A percentile compares a stretch with the other conserved stretches of the same genome.
These are phyloP conservation scores for Dactylellina haptotyla DNA, from an alignment of 2,329 filamentous ascomycete genomes.

Conservation along the genomic window DNA sequence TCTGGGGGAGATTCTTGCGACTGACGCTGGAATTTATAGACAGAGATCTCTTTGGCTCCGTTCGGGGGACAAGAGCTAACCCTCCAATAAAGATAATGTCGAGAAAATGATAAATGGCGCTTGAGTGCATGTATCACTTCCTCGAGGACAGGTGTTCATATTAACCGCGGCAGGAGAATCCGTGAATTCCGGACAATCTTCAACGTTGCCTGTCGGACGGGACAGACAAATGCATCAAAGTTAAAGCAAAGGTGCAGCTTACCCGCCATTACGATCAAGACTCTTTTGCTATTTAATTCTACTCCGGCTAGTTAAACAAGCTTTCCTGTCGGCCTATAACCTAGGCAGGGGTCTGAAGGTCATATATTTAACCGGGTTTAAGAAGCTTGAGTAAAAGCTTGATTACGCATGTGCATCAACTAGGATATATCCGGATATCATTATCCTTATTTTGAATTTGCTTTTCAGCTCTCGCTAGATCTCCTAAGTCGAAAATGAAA, in stretches of 20 bases:
- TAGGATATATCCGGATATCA: too few species aligned
- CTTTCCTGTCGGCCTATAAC: not conserved
- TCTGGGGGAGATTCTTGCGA: not conserved
- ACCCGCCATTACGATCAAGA: not conserved
- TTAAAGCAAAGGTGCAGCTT: not conserved
- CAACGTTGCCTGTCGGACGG: not conserved
- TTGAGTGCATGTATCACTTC: not conserved
- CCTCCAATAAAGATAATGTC: not conserved
- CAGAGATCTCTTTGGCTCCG: not conserved
- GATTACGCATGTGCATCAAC: not conserved
- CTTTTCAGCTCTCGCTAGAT: not conserved
- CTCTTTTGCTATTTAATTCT: not conserved
- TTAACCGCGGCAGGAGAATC: constrained; percentile 6
- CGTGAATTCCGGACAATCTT: constrained; percentile 3
- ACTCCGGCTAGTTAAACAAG: constrained; percentile 1
- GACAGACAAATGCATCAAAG: constrained; percentile 1
- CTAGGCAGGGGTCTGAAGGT: not conserved
- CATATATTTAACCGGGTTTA: constrained; percentile 5
- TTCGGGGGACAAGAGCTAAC: not conserved
- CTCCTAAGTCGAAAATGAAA: not conserved
- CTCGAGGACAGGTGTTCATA: not conserved
- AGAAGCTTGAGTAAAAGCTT: not conserved
- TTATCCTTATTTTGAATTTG: not conserved
- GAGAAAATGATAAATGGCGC: not conserved
- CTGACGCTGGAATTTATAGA: not conserved